phyloP scores from a whole-genome alignment of 2,329 filamentous ascomycete genomes.

The Cryphonectria naterciae region DNA sequence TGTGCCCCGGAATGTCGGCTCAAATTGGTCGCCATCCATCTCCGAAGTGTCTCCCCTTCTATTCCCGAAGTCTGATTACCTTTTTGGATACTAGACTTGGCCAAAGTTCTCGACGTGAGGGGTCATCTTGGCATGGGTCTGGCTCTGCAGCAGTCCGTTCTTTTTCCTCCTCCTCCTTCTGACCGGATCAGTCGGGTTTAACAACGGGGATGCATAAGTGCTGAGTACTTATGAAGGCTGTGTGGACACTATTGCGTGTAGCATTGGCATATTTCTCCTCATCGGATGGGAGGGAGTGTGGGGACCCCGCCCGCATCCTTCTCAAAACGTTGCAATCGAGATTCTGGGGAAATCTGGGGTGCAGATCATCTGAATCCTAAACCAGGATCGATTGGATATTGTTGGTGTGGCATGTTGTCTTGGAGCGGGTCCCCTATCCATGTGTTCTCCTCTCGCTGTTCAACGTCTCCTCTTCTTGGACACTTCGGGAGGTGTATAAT shows the following conservation, averaged over 20 bases:
- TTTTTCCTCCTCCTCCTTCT: not conserved
- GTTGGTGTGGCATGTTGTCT: not conserved
- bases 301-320: not conserved
- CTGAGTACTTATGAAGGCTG: not conserved
- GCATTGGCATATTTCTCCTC: not conserved
- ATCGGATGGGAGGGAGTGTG: not conserved
- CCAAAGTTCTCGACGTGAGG: not conserved
- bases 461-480: not conserved
- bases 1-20: not conserved
- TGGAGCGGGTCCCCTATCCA: not conserved
- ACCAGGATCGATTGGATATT: not conserved
- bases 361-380: conserved; percentile 4
- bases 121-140: not conserved
- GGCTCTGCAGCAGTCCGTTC: not conserved
- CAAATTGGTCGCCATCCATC: not conserved
- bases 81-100: not conserved
- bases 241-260: not conserved
- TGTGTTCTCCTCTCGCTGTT: not conserved
- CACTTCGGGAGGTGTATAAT: not conserved
- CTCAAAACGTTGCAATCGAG: not conserved
- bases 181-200: not conserved
- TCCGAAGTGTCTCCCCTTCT: no score
- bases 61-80: not conserved
- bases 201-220: not conserved
- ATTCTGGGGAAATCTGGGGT: conserved; percentile 28